Conservation (phyloP, 306 rosid genomes). For the Pyrus betulifolia region DNA sequence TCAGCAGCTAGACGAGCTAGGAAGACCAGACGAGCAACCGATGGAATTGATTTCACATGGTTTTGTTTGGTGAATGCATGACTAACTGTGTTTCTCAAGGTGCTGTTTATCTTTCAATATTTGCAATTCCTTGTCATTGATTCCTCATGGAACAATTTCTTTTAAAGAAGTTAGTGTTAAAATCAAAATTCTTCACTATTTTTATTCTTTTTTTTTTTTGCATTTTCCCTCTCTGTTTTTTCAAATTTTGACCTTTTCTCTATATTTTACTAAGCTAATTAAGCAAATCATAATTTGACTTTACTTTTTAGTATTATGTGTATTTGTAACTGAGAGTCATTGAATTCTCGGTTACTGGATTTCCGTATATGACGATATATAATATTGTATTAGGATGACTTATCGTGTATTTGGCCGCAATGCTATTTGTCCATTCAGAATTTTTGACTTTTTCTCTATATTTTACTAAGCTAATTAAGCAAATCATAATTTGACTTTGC, state of each 20-base stretch:
- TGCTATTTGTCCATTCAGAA: too few relatives aligned
- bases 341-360: too few relatives aligned
- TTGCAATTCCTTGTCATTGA: neutral
- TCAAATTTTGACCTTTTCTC: neutral
- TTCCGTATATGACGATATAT: too few relatives aligned
- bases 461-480: neutral
- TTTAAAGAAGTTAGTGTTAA: neutral
- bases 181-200: neutral
- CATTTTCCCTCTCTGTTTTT: neutral
- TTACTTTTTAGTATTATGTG: neutral
- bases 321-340: too few relatives aligned
- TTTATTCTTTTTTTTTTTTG: neutral
- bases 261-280: neutral
- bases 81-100: neutral
- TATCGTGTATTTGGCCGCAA: too few relatives aligned
- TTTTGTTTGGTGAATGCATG: neutral
- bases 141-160: neutral
- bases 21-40: neutral
- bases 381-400: too few relatives aligned
- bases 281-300: neutral
- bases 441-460: neutral
- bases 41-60: neutral
- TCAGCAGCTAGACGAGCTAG: neutral
- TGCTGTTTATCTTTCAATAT: neutral
- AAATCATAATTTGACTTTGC: neutral